These are phyloP conservation scores for Purshia tridentata DNA, from an alignment of 306 rosid species.

Conservation along the genomic window DNA sequence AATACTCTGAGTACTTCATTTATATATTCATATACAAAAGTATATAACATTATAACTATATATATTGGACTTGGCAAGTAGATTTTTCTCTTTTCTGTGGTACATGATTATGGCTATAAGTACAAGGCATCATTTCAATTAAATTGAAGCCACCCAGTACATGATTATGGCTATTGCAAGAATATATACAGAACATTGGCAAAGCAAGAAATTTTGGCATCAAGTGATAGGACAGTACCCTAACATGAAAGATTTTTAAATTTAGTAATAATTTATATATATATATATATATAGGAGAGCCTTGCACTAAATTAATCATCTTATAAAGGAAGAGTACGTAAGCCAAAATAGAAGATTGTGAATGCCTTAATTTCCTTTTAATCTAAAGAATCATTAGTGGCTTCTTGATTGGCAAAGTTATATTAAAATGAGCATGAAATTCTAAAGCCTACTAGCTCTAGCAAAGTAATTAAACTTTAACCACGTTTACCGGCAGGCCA, in stretches of 20 bases:
- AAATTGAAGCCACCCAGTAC: not conserved
- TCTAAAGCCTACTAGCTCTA: not conserved
- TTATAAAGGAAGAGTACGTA: not conserved
- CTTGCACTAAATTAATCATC: not conserved
- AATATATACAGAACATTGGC: not conserved
- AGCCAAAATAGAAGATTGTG: not conserved
- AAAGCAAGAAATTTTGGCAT: not conserved
- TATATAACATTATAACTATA: no score
- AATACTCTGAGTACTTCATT: no score
- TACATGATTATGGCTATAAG: not conserved
- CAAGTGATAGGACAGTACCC: not conserved
- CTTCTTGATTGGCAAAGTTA: conserved; percentile 6
- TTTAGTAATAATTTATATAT: no score
- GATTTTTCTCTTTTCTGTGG: no score
- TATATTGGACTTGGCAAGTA: no score
- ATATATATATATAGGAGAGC: no score
- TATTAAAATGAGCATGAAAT: not conserved
- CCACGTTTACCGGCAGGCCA: no score
- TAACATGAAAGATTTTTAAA: not conserved
- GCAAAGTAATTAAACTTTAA: conserved; percentile 1
- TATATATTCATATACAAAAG: no score
- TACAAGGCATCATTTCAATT: not conserved
- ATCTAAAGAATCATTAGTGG: conserved; percentile 1
- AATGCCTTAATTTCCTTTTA: not conserved
- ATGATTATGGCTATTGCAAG: not conserved